Base-by-base conservation (phyloP, 805 yeast species). In the Metschnikowia drakensbergensis region DNA sequence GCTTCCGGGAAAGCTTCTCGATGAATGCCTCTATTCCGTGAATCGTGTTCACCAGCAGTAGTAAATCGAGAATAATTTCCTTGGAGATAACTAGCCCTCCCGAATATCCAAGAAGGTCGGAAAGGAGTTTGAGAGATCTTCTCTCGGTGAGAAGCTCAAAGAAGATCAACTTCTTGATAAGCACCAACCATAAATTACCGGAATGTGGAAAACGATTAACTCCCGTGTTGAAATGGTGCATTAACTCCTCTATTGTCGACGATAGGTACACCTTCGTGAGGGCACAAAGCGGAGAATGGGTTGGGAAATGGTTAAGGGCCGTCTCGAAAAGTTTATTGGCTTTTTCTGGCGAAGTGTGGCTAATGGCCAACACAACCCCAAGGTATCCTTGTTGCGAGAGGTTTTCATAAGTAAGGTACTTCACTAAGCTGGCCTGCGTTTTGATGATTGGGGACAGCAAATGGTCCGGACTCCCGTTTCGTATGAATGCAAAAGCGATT, bases 351-450 rank as follows among this genome's bases (percentile, higher is more conserved):
- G 69, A 63, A 11, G 60, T 55, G 11, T 47, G 44, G 5, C 59
- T 51, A 4, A 71, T 55, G 0, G 72, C 64, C 22, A 71, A 44
- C 1, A 64, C 67, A 1, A 72, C 59, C 1, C 75, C 77, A 66
- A 72, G 62, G 48, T 65, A 61, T 2, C 71, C 74, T 35, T 59
- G 52, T 11, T 70, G 60, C 26, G 51, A 54, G 6, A 72, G 54
- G 1, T 52, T 48, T 9, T 54, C 45, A 42, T 57, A 52, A 1
- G 61, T 53, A 10, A 65, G 45, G 23, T 47, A 45, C 30, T 54
- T 55, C 6, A 66, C 65, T 39, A 69, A 46, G 4, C 47, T 35
- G 46, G 68, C 73, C 41, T 69, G 75, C 0, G 67, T 54, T 38
- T 52, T 58, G 10, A 65, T 58, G 10, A 66, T 25, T 5, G 52